A percentile compares a stretch with the other conserved stretches of the same genome.
Evolutionary conservation across 169 alveolate species (phyloP).

Genomic region (Plasmodium billcollinsi): DNA sequence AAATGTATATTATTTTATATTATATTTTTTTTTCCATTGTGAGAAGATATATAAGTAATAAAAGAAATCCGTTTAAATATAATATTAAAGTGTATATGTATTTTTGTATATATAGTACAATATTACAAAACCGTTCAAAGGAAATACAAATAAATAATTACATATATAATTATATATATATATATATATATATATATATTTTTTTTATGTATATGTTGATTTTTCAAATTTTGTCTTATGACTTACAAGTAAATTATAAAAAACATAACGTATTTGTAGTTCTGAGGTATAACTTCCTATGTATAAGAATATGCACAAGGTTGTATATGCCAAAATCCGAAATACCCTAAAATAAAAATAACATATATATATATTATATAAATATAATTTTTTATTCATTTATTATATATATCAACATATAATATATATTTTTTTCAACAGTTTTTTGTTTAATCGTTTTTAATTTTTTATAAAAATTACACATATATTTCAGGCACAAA

Average conservation of each 20-base stretch:
- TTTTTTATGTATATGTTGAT: background rate
- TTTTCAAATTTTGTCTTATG: background rate
- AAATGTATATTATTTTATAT: too few relatives aligned
- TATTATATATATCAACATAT: too few relatives aligned
- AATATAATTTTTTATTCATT: too few relatives aligned
- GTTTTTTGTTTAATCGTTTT: background rate
- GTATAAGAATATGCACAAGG: slow-evolving; percentile 42
- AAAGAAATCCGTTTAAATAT: background rate
- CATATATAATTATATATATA: background rate
- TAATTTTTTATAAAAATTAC: slow-evolving; percentile 55
- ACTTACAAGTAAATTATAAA: slow-evolving; percentile 67
- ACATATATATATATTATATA: background rate
- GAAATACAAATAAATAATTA: background rate
- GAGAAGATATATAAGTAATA: background rate
- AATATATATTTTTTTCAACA: background rate
- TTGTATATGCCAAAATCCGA: slow-evolving; percentile 41
- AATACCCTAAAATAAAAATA: slow-evolving; percentile 40
- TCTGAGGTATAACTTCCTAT: slow-evolving; percentile 70
- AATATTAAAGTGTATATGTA: background rate
- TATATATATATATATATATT: background rate
- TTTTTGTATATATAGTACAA: background rate
- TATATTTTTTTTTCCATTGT: too few relatives aligned
- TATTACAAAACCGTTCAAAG: background rate
- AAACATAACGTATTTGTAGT: slow-evolving; percentile 51
- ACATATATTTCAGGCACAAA: slow-evolving; percentile 70